Evolutionary conservation across 2,329 filamentous ascomycete genomes (phyloP).

Genomic region (Trichophyton verrucosum): DNA sequence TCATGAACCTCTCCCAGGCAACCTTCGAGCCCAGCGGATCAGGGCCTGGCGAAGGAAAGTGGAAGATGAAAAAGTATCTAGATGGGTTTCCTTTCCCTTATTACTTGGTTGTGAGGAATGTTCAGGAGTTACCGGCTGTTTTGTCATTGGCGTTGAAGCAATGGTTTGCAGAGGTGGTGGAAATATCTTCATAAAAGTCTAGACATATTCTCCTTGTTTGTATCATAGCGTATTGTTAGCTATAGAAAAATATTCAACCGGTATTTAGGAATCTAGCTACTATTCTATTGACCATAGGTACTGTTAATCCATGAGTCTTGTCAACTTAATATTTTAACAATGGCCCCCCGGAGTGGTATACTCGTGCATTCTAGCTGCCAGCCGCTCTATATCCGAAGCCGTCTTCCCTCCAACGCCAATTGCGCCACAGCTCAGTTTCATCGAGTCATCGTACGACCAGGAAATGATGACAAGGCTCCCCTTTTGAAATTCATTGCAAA

Average conservation of each 20-base stretch:
- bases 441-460: not conserved
- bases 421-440: not conserved
- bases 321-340: not conserved
- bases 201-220: not conserved
- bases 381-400: not conserved
- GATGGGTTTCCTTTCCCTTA: constrained; percentile 96
- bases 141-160: constrained; percentile 79
- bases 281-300: not conserved
- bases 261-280: not conserved
- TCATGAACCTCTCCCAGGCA: constrained; percentile 79
- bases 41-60: constrained; percentile 47
- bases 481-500: not conserved
- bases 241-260: not conserved
- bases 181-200: constrained; percentile 26
- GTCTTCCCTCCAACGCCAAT: not conserved
- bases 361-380: not conserved
- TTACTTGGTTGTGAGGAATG: constrained; percentile 86
- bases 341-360: not conserved
- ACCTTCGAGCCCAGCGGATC: constrained; percentile 59
- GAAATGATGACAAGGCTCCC: not conserved
- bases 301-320: not conserved
- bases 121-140: constrained; percentile 80
- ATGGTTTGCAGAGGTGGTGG: constrained; percentile 73
- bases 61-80: constrained; percentile 80
- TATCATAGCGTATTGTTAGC: not conserved